Conservation (phyloP, 768 basidiomycete genomes). For the Suillus hirtellus region DNA sequence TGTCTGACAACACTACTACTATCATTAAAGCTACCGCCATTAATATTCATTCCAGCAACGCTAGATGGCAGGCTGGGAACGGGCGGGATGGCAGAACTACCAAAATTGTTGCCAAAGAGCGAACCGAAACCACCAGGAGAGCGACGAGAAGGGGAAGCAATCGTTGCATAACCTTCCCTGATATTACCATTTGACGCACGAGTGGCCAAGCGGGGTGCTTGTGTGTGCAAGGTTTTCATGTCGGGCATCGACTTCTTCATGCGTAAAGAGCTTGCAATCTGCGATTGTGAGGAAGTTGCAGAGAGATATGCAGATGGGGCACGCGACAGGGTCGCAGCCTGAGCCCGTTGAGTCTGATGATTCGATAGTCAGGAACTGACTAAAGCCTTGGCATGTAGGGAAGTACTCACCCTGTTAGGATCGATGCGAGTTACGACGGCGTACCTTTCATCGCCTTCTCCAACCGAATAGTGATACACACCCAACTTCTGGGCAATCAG, state of each 20-base stretch:
- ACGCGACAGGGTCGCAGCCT: constrained; percentile 66
- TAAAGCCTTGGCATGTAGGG: constrained; percentile 11
- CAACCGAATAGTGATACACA: constrained; percentile 91
- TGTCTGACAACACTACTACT: constrained; percentile 69
- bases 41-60: constrained; percentile 41
- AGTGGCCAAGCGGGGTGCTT: constrained; percentile 75
- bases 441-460: constrained; percentile 89
- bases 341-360: constrained; percentile 37
- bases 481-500: constrained; percentile 95
- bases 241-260: constrained; percentile 99
- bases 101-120: constrained; percentile 57
- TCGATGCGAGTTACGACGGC: constrained; percentile 93
- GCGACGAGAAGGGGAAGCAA: constrained; percentile 79
- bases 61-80: constrained; percentile 75
- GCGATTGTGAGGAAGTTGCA: constrained; percentile 46
- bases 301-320: constrained; percentile 80
- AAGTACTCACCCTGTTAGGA: constrained; percentile 66
- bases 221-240: constrained; percentile 82
- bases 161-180: constrained; percentile 82
- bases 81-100: constrained; percentile 58
- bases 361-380: constrained; percentile 12
- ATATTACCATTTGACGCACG: constrained; percentile 90
- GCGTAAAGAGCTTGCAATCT: constrained; percentile 58
- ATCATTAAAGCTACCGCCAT: constrained; percentile 43
- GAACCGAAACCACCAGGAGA: constrained; percentile 69